A percentile compares a stretch with the other conserved stretches of the same genome.
phyloP scores from a whole-genome alignment of 2,329 filamentous ascomycete genomes.

The Metarhizium guizhouense region DNA sequence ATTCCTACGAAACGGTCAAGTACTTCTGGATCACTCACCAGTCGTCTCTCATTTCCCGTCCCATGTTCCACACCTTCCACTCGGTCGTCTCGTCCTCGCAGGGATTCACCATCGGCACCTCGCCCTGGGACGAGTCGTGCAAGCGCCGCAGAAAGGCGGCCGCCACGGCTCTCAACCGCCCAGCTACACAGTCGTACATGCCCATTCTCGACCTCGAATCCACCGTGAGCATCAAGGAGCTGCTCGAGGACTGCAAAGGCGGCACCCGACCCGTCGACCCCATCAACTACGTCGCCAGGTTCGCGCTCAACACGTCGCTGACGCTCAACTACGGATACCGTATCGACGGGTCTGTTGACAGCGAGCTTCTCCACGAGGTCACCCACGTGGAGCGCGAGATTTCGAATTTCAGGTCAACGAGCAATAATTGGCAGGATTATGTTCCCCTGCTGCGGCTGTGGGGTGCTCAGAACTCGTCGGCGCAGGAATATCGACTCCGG shows the following conservation, averaged over 20 bases:
- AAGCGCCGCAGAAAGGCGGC: conserved; percentile 70
- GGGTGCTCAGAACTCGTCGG: conserved; percentile 51
- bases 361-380: conserved; percentile 62
- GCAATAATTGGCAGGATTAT: conserved; percentile 80
- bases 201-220: conserved; percentile 74
- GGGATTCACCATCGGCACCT: conserved; percentile 75
- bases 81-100: conserved; percentile 68
- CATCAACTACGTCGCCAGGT: conserved; percentile 64
- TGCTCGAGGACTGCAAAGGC: conserved; percentile 53
- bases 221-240: conserved; percentile 61
- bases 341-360: conserved; percentile 61
- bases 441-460: conserved; percentile 64
- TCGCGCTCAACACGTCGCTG: conserved; percentile 67
- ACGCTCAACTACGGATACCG: conserved; percentile 74
- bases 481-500: conserved; percentile 56
- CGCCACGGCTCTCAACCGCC: conserved; percentile 68
- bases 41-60: conserved; percentile 67
- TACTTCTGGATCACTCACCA: conserved; percentile 73
- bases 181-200: conserved; percentile 70
- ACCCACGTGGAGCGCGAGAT: conserved; percentile 67
- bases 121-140: conserved; percentile 75
- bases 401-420: conserved; percentile 67
- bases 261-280: conserved; percentile 61
- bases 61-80: conserved; percentile 74
- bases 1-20: conserved; percentile 65